Base-by-base conservation (phyloP, 2,329 filamentous ascomycete genomes). In the Hypoxylon sp. region DNA sequence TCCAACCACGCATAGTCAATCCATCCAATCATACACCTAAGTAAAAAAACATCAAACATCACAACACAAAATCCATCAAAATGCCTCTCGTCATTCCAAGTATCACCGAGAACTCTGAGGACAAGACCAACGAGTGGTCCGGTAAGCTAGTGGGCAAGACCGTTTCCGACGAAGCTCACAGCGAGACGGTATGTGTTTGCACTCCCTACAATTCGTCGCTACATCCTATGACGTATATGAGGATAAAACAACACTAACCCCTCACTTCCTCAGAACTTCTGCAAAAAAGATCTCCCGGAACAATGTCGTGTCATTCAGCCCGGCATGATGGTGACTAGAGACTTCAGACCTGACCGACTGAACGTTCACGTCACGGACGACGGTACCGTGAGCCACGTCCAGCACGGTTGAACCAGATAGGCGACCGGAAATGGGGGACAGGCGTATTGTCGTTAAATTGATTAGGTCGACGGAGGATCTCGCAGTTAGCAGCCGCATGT, bases 41-140 rank as follows among this genome's bases (percentile, higher is more conserved):
- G 11, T 30, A 20, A 23, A 37, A 8, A 7, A 15, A 43, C 16
- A 8, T 26, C 13, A 25, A 5, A 4, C 7, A 26, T 5, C 29
- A 34, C 50, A 31, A 25, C 4, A 15, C 23, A 15, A 32, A 19
- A 44, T 36, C 17, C 27, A 52, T 68, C 73, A 85, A 68, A 4
- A 81, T 87, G 84, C 84, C 84, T 80, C 83, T 87, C 71, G 76
- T 87, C 62, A 77, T 84, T 12, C 82, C 83, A 46, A 81, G 79
- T 65, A 71, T 85, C 61, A 83, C 75, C 57, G 63, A 71, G 55
- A 72, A 71, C 55, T 69, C 74, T 29, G 67, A 67, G 57, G 70
- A 68, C 61, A 65, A 72, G 67, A 81, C 77, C 25, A 73, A 82
- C 51, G 75, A 83, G 63, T 87, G 84, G 84, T 73, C 72, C 59